These are phyloP conservation scores for Xylaria digitata DNA, from an alignment of 2,329 filamentous ascomycete species.

Conservation along the genomic window DNA sequence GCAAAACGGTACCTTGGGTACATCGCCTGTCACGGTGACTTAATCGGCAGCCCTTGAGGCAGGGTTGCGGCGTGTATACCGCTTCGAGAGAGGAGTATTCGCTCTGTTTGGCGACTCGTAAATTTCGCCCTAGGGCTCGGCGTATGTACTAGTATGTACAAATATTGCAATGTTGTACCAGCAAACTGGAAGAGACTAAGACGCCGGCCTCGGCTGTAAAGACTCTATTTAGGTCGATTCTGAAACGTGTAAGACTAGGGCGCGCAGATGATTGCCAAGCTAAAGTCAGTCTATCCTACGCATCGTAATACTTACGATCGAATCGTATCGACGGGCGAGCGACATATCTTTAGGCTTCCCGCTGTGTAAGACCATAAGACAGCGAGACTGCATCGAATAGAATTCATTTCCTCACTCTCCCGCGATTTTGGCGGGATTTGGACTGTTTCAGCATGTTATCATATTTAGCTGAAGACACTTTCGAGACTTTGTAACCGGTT, in stretches of 20 bases:
- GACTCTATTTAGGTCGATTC: neutral
- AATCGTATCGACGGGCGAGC: neutral
- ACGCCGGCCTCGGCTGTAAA: neutral
- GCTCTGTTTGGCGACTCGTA: neutral
- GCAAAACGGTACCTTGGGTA: neutral
- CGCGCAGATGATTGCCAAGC: neutral
- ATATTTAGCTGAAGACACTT: constrained; percentile 4
- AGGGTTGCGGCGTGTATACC: neutral
- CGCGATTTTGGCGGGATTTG: neutral
- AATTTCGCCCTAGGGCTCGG: neutral
- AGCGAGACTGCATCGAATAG: neutral
- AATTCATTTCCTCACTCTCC: neutral
- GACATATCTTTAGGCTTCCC: neutral
- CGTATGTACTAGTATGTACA: neutral
- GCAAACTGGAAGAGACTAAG: neutral
- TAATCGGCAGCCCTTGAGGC: neutral
- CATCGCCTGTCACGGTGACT: neutral
- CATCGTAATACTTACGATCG: neutral
- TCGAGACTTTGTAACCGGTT: constrained; percentile 6
- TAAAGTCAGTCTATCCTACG: neutral
- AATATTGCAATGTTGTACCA: neutral
- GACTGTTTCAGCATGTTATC: constrained; percentile 12
- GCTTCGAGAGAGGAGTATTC: neutral
- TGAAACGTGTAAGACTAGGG: constrained; percentile 18
- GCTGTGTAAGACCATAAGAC: neutral